Evolutionary conservation across 192 early-diverging fungal genomes (phyloP), one percentile per base, ranked within the genome.

Genomic region (Backusella mclennaniae): DNA sequence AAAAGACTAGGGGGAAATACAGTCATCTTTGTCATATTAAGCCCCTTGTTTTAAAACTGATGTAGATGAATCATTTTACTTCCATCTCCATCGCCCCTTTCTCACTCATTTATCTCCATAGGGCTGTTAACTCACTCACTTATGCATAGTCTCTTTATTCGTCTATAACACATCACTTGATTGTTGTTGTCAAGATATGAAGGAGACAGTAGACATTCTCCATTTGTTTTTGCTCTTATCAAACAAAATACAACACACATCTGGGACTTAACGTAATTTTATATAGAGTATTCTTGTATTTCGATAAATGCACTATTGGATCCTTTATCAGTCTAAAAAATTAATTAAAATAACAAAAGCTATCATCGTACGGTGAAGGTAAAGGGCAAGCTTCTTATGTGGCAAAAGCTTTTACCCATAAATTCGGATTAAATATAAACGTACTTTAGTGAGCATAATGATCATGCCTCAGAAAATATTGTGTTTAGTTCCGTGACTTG

Each of bases 341-440:
- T 63, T 29, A 63, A 63, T 63, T 63, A 63, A 63, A 63, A 63
- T 63, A n/a, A 63, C 56, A 63, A 63, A 59, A 63, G 11, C 11
- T 26, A 63, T 23, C 56, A 23, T 63, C 26, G 29, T 63, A 11
- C 2, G 9, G 12, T 14, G 7, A 29, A 14, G 26, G 21, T 29
- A 29, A 26, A 14, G 26, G 29, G 3, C 2, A 63, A 63, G 26
- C 6, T 11, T 29, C 3, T 14, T 29, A 63, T 19, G 46, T 29
- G 26, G 56, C 26, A 63, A 63, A 23, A 63, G 0, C 1, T 19
- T 17, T 49, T 49, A n/a, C 0, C 19, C 56, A 63, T 23, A 29
- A 23, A 29, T 26, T 29, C 56, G 56, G 56, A n/a, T 11, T 63
- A 23, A 29, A 29, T 29, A 29, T 63, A 63, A 29, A 26, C 56